Evolutionary conservation across 202 grass and related monocot genomes (phyloP).

Genomic region (Setaria italica): DNA sequence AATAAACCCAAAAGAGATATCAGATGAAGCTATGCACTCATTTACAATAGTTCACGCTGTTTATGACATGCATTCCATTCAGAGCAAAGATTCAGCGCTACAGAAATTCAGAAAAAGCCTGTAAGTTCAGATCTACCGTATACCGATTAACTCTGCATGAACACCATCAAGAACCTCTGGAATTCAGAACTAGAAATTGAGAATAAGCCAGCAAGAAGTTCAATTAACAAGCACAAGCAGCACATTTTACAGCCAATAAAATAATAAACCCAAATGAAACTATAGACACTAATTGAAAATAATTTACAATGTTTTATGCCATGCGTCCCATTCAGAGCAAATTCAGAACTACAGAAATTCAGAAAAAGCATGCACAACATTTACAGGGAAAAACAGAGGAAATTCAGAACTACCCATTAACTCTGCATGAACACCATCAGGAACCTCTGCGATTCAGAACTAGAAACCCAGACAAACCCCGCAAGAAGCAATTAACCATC

Average conservation of each 20-base stretch:
- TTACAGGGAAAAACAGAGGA: background rate
- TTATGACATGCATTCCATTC: background rate
- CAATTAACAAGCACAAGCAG: background rate
- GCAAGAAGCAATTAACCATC: background rate
- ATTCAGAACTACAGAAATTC: conserved; percentile 7
- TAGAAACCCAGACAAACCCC: background rate
- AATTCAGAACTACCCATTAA: background rate
- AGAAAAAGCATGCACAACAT: background rate
- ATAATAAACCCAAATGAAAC: background rate
- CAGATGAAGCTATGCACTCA: background rate
- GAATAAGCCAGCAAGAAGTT: background rate
- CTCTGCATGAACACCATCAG: background rate
- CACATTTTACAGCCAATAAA: background rate
- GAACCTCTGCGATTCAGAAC: background rate
- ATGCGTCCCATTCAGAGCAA: background rate
- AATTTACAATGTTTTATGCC: background rate
- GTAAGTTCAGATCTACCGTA: background rate
- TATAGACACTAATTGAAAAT: background rate
- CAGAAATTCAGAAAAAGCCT: background rate
- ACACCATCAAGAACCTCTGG: background rate
- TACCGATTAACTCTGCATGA: background rate
- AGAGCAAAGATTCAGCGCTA: background rate
- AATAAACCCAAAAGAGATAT: background rate
- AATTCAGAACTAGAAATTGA: background rate
- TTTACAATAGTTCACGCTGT: background rate